Evolutionary conservation across 345 rosid species (phyloP), one percentile per base, ranked within the genome.

Genomic region (Citrus unshiu): DNA sequence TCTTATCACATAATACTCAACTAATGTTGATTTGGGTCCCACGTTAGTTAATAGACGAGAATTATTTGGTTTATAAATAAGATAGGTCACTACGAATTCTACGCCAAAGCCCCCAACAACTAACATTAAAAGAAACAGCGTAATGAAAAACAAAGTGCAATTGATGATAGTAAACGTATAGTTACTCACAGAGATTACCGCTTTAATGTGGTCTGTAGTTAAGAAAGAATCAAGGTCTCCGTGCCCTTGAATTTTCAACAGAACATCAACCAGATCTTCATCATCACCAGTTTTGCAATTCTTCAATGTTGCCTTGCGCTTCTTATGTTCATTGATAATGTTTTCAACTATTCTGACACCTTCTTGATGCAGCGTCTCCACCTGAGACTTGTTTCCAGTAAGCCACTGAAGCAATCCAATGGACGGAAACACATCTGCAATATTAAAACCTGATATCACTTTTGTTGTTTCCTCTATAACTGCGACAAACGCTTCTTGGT

Each of bases 341-440:
- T 65, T 65, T 65, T 65, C n/a, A 65, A 65, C 16, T 13, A 65
- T 29, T 18, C 37, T 65, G 5, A 2, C 69, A 32, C 43, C 4
- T 16, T 16, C 24, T 32, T 32, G 69, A 32, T 29, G 40, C 21
- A 32, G 4, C 40, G 2, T 32, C n/a, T 65, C 43, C 8, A 32
- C 22, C 3, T 32, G 37, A 65, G 22, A 14, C 69, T 37, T 61
- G 32, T 9, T 61, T 61, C 65, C 65, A 3, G 32, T 25, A 12
- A 61, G 13, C 30, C 14, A 24, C 13, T 61, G 65, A 24, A 61
- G 65, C 65, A n/a, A 61, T 25, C 29, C 29, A 61, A 25, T 13
- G 32, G 91, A 88, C 49, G 91, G 89, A 34, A 46, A 81, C 62
- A 80, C 16, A 68, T 84, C 85, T 1, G 71, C 81, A 7, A 81